Evolutionary conservation across 192 early-diverging fungal species (phyloP).

Genomic region (Mortierella hygrophila): DNA sequence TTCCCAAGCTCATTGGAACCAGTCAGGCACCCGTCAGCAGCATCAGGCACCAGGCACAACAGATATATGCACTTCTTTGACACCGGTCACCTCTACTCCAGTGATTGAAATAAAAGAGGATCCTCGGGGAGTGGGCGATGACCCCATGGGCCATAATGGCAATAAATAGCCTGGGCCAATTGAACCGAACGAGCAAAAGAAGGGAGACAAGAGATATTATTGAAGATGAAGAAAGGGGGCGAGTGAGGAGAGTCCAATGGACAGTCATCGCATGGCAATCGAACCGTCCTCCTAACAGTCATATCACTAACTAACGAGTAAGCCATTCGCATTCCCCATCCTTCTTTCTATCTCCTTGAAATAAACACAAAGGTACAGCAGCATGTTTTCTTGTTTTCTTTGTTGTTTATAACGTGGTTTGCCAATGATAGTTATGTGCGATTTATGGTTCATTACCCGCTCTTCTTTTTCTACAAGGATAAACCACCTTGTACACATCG

Average conservation of each 20-base stretch:
- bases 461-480: not conserved
- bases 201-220: too few species aligned
- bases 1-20: too few species aligned
- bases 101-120: too few species aligned
- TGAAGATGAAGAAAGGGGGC: not conserved
- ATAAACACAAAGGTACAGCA: not conserved
- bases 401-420: not conserved
- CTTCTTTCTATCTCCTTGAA: conserved; percentile 3
- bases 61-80: not conserved
- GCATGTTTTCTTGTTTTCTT: not conserved
- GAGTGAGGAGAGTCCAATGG: not conserved
- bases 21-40: too few species aligned
- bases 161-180: too few species aligned
- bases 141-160: too few species aligned
- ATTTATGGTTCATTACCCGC: conserved; percentile 1
- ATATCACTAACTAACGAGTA: not conserved
- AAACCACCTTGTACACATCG: not conserved
- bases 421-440: not conserved
- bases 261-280: not conserved
- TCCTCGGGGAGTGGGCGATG: too few species aligned
- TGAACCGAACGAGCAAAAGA: too few species aligned
- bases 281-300: not conserved
- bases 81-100: too few species aligned
- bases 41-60: not conserved
- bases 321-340: not conserved